Percentiles rank a stretch among this genome's conserved stretches.
Evolutionary conservation across 352 stramenopile species (phyloP).

Genomic region (Peronospora farinosa): DNA sequence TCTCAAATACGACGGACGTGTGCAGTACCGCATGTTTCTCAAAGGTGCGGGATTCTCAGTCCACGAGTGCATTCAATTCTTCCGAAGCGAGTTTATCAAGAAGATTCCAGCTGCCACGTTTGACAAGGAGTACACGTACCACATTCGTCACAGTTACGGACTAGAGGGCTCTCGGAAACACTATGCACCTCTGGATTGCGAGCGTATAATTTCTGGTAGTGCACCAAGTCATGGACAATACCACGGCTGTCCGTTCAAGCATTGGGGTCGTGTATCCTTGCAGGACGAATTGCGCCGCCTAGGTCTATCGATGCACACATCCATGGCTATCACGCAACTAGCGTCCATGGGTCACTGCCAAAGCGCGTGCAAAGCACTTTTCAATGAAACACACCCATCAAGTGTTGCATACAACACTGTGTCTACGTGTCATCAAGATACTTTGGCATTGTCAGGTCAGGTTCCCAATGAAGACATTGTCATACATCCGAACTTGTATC

Average conservation of each 20-base stretch:
- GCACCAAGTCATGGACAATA: conserved; percentile 59
- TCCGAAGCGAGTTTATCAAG: conserved; percentile 64
- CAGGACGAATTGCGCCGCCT: conserved; percentile 35
- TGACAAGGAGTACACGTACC: conserved; percentile 80
- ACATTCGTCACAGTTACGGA: conserved; percentile 85
- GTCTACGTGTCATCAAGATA: conserved; percentile 3
- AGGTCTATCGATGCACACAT: conserved; percentile 13
- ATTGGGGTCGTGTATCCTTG: conserved; percentile 53
- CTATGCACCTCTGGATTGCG: conserved; percentile 55
- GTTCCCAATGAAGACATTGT: conserved; percentile 10
- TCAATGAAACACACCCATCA: conserved; percentile 37
- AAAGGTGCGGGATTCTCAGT: conserved; percentile 78
- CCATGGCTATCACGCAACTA: conserved; percentile 30
- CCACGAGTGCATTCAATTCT: conserved; percentile 71
- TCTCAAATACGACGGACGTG: conserved; percentile 80
- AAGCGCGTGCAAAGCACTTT: conserved; percentile 43
- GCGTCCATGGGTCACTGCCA: conserved; percentile 32
- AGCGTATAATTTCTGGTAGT: conserved; percentile 43
- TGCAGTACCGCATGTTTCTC: conserved; percentile 83
- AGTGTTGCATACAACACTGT: conserved; percentile 6
- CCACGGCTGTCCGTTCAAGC: conserved; percentile 77
- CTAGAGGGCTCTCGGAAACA: conserved; percentile 70
- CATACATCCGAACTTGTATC: conserved; percentile 56
- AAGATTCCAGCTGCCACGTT: conserved; percentile 57
- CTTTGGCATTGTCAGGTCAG: background rate